Conservation (phyloP, 1,139 yeast genomes). For the Ogataea hybrid region DNA sequence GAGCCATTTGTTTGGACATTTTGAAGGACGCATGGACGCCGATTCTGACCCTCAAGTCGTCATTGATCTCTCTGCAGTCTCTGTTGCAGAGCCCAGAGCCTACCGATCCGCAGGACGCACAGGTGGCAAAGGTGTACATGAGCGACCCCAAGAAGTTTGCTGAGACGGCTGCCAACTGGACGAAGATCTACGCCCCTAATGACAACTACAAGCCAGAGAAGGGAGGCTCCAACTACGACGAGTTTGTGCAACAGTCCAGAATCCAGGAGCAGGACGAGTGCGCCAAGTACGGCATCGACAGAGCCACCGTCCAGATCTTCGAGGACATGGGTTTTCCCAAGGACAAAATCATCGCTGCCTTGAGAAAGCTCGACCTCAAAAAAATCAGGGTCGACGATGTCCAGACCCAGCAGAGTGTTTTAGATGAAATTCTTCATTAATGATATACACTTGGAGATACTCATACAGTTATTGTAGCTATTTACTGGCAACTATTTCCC, state of each 20-base stretch:
- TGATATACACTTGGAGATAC: not conserved
- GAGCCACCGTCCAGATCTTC: constrained; percentile 64
- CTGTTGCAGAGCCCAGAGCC: constrained; percentile 95
- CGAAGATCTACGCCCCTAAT: constrained; percentile 70
- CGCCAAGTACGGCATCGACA: constrained; percentile 65
- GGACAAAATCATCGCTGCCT: constrained; percentile 66
- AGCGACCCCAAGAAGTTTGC: constrained; percentile 71
- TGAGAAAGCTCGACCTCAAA: constrained; percentile 74
- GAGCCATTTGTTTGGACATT: constrained; percentile 95
- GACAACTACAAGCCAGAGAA: constrained; percentile 28
- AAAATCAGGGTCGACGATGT: constrained; percentile 60
- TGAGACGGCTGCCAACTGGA: constrained; percentile 88
- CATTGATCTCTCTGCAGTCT: constrained; percentile 87
- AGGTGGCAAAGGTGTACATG: constrained; percentile 84
- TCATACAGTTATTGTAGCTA: not conserved
- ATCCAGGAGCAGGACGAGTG: constrained; percentile 27
- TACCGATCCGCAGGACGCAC: constrained; percentile 96
- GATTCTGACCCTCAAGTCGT: constrained; percentile 86
- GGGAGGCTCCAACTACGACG: constrained; percentile 20
- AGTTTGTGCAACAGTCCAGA: constrained; percentile 19
- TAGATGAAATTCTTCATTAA: constrained; percentile 71
- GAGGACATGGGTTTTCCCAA: constrained; percentile 88
- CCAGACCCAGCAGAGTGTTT: constrained; percentile 67
- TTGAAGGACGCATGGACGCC: constrained; percentile 94
- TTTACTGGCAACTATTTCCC: constrained; percentile 15